Evolutionary conservation across 768 basidiomycete species (phyloP).

Genomic region (Trametes coccinea): DNA sequence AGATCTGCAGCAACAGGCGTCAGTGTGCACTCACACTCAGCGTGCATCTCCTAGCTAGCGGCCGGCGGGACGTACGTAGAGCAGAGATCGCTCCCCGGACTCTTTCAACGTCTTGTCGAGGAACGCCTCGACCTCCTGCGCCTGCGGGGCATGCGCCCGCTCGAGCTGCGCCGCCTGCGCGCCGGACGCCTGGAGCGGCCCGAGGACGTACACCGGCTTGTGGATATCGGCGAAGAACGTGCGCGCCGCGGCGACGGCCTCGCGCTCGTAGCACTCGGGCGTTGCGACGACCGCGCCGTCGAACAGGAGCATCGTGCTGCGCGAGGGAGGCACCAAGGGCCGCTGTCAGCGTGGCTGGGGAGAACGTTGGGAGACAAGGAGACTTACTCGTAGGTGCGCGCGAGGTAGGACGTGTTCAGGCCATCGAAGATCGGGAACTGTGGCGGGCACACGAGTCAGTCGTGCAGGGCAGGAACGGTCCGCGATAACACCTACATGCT

Average conservation of each 20-base stretch:
- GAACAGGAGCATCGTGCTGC: not conserved
- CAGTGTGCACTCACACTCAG: too few relatives aligned
- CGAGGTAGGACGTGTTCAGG: not conserved
- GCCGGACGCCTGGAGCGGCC: conserved; percentile 17
- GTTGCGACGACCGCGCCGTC: conserved; percentile 25
- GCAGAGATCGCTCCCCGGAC: conserved; percentile 24
- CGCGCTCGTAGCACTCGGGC: conserved; percentile 22
- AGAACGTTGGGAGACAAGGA: not conserved
- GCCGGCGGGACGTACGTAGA: not conserved
- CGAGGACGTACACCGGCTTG: conserved; percentile 17
- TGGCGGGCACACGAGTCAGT: not conserved
- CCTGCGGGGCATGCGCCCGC: conserved; percentile 14
- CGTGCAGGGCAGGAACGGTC: not conserved
- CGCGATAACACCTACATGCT: conserved; percentile 13
- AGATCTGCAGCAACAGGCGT: conserved; percentile 11
- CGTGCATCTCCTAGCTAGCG: too few relatives aligned
- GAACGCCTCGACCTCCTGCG: conserved; percentile 19
- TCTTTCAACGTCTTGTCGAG: conserved; percentile 19
- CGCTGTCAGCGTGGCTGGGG: not conserved
- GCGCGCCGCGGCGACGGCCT: conserved; percentile 13
- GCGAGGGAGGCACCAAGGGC: not conserved
- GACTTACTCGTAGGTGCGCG: not conserved
- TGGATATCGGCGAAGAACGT: conserved; percentile 20
- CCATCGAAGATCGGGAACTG: not conserved
- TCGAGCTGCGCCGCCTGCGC: conserved; percentile 4